Evolutionary conservation across 805 yeast genomes (phyloP), one percentile per base, ranked within the genome.

Genomic region (Wickerhamiella siamensis): DNA sequence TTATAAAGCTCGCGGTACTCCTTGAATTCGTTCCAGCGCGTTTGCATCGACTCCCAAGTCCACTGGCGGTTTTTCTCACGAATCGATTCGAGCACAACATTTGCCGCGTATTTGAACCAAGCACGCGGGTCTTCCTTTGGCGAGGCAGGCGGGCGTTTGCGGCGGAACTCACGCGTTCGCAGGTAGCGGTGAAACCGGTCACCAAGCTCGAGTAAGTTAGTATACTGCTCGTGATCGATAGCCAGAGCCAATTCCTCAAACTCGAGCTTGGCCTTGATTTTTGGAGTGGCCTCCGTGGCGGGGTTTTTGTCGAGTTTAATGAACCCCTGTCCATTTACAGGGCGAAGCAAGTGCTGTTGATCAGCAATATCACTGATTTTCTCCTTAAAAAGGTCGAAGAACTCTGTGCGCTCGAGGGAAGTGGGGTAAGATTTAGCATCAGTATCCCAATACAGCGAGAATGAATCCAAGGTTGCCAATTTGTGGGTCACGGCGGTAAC

Each of bases 161-260:
- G 74, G 50, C 83, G 72, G 56, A 78, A 87, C 55, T 76, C 81
- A 47, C 77, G 75, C 0, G 95, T 82, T 47, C 77, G 77, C 50
- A 73, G 66, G 52, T 75, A 81, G 73, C 88, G 74, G 47, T 82
- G 84, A 55, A 83, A 75, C 46, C 78, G 76, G 2, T 94, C 82
- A 5, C 87, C 75, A 1, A 94, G 77, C 69, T 82, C 74, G 29
- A 93, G 64, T 1, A 83, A 68, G 54, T 83, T 91, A 33, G 80
- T 69, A 58, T 91, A 91, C 57, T 88, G 96, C 40, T 72, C 71
- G 43, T 88, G 77, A 56, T 88, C 91, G 43, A 91, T 65, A 42
- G 79, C 83, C 12, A 93, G 64, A n/a, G 93, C 81, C 52, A 93
- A 78, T 54, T 91, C 94, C 40, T 87, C 87, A 58, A 87, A 91